phyloP scores from a whole-genome alignment of 129 eudicot genomes.

The Cynara cardunculus region DNA sequence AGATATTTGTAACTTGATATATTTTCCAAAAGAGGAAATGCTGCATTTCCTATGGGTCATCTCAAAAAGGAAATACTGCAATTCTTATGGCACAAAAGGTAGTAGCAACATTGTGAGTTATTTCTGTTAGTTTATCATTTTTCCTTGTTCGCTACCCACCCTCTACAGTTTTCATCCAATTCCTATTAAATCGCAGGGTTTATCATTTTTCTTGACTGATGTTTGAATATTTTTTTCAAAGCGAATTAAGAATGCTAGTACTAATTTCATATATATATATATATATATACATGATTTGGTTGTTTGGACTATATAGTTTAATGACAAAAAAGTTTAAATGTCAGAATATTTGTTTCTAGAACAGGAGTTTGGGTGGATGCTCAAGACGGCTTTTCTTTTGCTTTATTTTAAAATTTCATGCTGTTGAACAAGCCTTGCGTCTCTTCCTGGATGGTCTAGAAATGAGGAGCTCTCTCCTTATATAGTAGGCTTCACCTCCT shows the following conservation, averaged over 20 bases:
- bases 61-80: neutral
- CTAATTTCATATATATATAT: neutral
- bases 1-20: neutral
- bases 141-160: neutral
- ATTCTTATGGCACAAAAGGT: conserved; percentile 4
- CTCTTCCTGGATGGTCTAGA: neutral
- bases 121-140: neutral
- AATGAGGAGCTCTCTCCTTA: too few species aligned
- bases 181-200: neutral
- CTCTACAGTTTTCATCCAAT: neutral
- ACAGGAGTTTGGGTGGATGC: neutral
- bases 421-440: neutral
- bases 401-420: neutral
- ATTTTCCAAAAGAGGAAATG: neutral
- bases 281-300: neutral
- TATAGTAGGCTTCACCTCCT: neutral
- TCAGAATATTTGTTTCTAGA: neutral
- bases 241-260: neutral
- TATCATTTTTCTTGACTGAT: neutral
- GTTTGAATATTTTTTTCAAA: neutral
- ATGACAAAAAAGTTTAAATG: neutral
- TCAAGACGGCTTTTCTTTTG: neutral
- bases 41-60: neutral
- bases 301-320: neutral
- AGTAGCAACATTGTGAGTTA: neutral